Evolutionary conservation across 1,139 yeast species (phyloP).

Genomic region (Protomyces pachydermus): DNA sequence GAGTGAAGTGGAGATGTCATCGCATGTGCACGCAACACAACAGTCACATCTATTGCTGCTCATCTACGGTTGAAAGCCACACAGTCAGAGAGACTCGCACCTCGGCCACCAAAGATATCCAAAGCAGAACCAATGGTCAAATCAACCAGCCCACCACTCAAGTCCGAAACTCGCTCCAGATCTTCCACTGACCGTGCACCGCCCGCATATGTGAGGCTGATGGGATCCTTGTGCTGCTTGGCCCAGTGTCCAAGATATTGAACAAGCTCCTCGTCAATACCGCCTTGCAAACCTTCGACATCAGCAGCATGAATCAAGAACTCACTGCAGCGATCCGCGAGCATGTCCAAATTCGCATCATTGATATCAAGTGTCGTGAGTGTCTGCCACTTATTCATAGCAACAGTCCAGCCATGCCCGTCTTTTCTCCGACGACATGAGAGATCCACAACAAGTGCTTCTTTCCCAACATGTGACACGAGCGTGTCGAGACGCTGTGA

Average conservation of each 20-base stretch:
- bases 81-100: conserved; percentile 70
- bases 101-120: conserved; percentile 85
- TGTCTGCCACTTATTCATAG: conserved; percentile 96
- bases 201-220: conserved; percentile 90
- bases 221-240: conserved; percentile 37
- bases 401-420: conserved; percentile 68
- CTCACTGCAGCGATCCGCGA: conserved; percentile 70
- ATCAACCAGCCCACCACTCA: conserved; percentile 81
- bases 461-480: conserved; percentile 51
- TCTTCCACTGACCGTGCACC: conserved; percentile 79
- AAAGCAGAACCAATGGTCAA: conserved; percentile 87
- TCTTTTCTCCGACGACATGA: conserved; percentile 57
- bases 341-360: conserved; percentile 49
- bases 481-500: conserved; percentile 51
- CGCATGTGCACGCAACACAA: neutral
- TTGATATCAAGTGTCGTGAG: conserved; percentile 61
- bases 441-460: conserved; percentile 30
- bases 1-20: too few species aligned
- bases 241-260: conserved; percentile 70
- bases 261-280: conserved; percentile 80
- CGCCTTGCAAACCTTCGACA: conserved; percentile 91
- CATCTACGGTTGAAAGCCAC: conserved; percentile 57
- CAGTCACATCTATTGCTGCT: neutral
- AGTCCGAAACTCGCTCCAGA: conserved; percentile 54
- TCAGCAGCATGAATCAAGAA: conserved; percentile 95